Evolutionary conservation across 495 filamentous ascomycete species (phyloP), one percentile per base, ranked within the genome.

Genomic region (Penicillium pulvis): DNA sequence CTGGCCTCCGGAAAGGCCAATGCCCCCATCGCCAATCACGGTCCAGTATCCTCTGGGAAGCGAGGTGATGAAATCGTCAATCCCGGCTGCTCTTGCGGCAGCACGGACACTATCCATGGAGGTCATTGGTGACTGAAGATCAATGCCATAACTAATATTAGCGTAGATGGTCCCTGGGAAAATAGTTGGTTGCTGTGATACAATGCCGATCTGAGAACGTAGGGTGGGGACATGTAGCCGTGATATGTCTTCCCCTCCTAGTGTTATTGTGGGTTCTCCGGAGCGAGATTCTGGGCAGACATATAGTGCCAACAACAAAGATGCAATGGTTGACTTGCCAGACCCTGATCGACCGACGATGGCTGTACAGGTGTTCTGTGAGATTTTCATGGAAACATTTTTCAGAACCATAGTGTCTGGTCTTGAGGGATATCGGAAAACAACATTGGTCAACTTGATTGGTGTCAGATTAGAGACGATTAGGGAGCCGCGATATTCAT

Each of bases 291-390:
- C 39, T 6, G 71, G 69, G n/a, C 65, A 60, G 53, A 75, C 76
- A 62, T 90, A 90, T 17, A 92, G 79, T 2, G 83, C 80, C 1
- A 94, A 72, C 0, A 98, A 79, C 0, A 98, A 74, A 0, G 87
- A 85, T 1, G 87, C 83, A 43, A 97, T 82, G 1, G 95, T 98
- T 14, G 87, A 92, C 75, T 98, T 98, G 0, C 94, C 93, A 24
- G 85, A 89, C 0, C 95, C 95, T 0, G 92, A 97, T 4, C 82
- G 70, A 12, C 92, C 92, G 16, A 94, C 91, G 33, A 96, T 83
- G 5, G 90, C 91, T 4, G 84, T 89, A 57, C 81, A 87, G 0
- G 79, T 84, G 19, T 84, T 84, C 1, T 76, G 61, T 7, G 77
- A 57, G 56, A 96, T 81, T 1, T 61, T 71, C n/a, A 95, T 66